Percentiles rank a stretch among this genome's conserved stretches.
These are phyloP conservation scores for Lentinula detonsa DNA, from an alignment of 768 basidiomycete species.

Conservation along the genomic window DNA sequence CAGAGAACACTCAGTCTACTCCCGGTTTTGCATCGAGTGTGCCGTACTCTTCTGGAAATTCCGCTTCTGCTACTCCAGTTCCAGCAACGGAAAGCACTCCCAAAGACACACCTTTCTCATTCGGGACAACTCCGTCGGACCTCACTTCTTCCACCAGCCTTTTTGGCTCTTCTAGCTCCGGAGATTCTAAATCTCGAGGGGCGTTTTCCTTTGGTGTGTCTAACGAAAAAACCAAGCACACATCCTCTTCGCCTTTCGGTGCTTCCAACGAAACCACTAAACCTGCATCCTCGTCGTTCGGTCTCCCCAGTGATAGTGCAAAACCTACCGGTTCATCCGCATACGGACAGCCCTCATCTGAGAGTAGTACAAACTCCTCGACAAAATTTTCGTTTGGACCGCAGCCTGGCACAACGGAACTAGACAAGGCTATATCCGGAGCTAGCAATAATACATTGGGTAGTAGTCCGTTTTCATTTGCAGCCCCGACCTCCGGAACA, in stretches of 20 bases:
- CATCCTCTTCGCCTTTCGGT: background rate
- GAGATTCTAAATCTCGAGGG: background rate
- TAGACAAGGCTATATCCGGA: background rate
- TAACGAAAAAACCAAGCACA: background rate
- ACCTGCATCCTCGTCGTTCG: background rate
- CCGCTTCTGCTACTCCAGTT: background rate
- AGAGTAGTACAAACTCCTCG: background rate
- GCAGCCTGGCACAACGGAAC: background rate
- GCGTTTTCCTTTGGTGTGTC: background rate
- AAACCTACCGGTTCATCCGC: background rate
- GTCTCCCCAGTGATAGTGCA: background rate
- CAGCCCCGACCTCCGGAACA: background rate
- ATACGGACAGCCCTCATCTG: background rate
- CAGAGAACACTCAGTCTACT: slow-evolving; percentile 9
- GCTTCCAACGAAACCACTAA: background rate
- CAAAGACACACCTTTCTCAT: background rate
- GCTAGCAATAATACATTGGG: background rate
- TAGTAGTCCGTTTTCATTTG: slow-evolving; percentile 3
- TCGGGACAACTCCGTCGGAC: background rate
- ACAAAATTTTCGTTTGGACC: background rate
- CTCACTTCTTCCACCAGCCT: background rate
- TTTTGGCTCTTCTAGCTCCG: background rate
- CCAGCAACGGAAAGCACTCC: background rate
- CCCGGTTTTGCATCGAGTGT: background rate
- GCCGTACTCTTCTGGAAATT: background rate